Conservation (phyloP, 805 yeast species). For the Suhomyces xylopsoci region DNA sequence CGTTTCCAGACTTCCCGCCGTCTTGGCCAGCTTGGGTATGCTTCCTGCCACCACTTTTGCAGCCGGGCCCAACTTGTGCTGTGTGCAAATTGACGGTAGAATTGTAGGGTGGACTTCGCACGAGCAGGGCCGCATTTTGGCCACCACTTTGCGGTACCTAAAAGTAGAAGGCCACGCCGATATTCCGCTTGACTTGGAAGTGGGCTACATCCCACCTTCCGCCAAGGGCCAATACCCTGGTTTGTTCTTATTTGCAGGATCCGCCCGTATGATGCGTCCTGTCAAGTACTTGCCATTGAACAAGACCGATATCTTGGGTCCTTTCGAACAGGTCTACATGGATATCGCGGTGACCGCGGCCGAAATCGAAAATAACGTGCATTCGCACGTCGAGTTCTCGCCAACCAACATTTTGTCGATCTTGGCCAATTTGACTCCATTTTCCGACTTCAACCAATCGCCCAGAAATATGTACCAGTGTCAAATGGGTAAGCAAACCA, state of each 20-base stretch:
- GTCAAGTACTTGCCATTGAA: conserved; percentile 85
- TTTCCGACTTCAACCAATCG: conserved; percentile 97
- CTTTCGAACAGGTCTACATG: conserved; percentile 97
- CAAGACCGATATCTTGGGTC: conserved; percentile 86
- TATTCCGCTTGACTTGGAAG: conserved; percentile 84
- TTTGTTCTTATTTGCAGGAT: conserved; percentile 84
- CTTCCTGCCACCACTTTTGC: conserved; percentile 74
- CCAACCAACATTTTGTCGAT: conserved; percentile 95
- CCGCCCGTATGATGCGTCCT: conserved; percentile 94
- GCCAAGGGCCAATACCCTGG: conserved; percentile 97
- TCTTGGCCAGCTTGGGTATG: conserved; percentile 72
- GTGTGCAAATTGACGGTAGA: conserved; percentile 91
- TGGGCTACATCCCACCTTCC: conserved; percentile 97
- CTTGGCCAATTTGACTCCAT: conserved; percentile 95
- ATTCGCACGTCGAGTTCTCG: conserved; percentile 89
- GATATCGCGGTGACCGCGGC: conserved; percentile 91
- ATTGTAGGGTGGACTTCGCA: conserved; percentile 94
- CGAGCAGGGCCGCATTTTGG: conserved; percentile 78
- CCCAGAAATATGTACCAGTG: conserved; percentile 99
- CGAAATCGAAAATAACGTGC: conserved; percentile 78
- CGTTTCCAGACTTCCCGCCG: conserved; percentile 65
- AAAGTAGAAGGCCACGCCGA: conserved; percentile 77
- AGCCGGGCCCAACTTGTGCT: conserved; percentile 84
- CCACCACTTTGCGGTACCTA: conserved; percentile 89
- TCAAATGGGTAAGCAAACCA: conserved; percentile 99